Evolutionary conservation across 208 protist genomes (phyloP).

Genomic region (Vickermania ingenoplastis): DNA sequence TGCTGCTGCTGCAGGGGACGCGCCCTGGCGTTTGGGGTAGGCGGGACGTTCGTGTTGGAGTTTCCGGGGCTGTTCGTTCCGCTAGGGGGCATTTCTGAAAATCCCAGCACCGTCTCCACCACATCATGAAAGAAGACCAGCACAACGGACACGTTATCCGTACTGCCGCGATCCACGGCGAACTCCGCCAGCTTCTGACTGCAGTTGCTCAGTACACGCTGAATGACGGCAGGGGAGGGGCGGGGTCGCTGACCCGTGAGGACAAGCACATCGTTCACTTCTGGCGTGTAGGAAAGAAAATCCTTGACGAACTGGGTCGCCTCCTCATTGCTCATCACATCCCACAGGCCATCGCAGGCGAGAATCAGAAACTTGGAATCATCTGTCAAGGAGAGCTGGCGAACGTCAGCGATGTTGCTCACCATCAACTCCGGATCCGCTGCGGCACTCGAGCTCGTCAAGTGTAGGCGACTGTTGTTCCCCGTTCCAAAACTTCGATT

Average conservation of each 20-base stretch:
- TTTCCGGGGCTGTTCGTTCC: neutral
- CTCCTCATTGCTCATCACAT: slow-evolving; percentile 80
- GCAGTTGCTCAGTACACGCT: slow-evolving; percentile 58
- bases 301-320: slow-evolving; percentile 68
- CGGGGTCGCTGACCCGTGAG: slow-evolving; percentile 21
- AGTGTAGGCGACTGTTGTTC: neutral
- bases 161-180: slow-evolving; percentile 69
- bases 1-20: too few species aligned
- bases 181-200: slow-evolving; percentile 74
- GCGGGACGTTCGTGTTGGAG: neutral
- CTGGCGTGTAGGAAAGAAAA: slow-evolving; percentile 67
- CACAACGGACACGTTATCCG: slow-evolving; percentile 72
- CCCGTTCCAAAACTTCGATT: neutral
- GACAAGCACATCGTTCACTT: slow-evolving; percentile 30
- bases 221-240: slow-evolving; percentile 31
- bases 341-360: slow-evolving; percentile 85
- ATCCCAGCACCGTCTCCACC: slow-evolving; percentile 44
- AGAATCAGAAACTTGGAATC: slow-evolving; percentile 65
- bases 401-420: slow-evolving; percentile 69
- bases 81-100: slow-evolving; percentile 11
- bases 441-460: neutral
- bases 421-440: slow-evolving; percentile 55
- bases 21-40: too few species aligned
- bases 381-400: slow-evolving; percentile 63
- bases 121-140: slow-evolving; percentile 79